Evolutionary conservation across 2,329 filamentous ascomycete species (phyloP).

Genomic region (Septoria linicola): DNA sequence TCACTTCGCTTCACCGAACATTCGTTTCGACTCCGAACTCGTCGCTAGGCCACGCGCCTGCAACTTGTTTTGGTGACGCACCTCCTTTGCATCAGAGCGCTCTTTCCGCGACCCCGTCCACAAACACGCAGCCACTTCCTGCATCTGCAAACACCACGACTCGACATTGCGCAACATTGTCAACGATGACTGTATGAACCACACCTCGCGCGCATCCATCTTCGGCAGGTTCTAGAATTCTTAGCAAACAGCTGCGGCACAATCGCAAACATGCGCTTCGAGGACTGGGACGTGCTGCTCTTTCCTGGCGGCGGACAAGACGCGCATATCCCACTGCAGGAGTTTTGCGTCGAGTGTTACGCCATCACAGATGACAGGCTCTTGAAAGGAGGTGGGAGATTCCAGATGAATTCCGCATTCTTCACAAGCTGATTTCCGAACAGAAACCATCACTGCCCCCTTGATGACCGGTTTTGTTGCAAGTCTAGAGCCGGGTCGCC

Average conservation of each 20-base stretch:
- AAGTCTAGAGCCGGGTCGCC: slow-evolving; percentile 56
- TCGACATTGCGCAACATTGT: not conserved
- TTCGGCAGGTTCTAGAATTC: slow-evolving; percentile 3
- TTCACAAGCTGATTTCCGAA: slow-evolving; percentile 2
- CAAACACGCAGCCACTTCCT: not conserved
- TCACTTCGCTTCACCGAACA: no score
- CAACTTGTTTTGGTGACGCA: no score
- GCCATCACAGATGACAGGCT: slow-evolving; percentile 48
- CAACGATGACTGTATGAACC: no score
- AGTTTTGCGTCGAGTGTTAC: slow-evolving; percentile 78
- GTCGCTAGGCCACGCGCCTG: no score
- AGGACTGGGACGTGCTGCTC: slow-evolving; percentile 81
- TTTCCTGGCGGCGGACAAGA: slow-evolving; percentile 58
- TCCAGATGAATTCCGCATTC: no score
- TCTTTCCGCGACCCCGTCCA: not conserved
- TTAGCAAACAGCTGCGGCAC: slow-evolving; percentile 11
- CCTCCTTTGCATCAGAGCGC: no score
- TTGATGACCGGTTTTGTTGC: slow-evolving; percentile 68
- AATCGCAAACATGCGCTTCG: slow-evolving; percentile 66
- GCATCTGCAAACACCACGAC: not conserved
- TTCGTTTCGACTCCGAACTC: no score
- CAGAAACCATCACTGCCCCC: slow-evolving; percentile 18
- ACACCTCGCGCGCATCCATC: not conserved
- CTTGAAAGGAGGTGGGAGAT: slow-evolving; percentile 2
- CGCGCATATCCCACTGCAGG: slow-evolving; percentile 69